Percentiles rank a stretch among this genome's conserved stretches.
These are phyloP conservation scores for Rhizophora apiculata DNA, from an alignment of 345 rosid species.

Conservation along the genomic window DNA sequence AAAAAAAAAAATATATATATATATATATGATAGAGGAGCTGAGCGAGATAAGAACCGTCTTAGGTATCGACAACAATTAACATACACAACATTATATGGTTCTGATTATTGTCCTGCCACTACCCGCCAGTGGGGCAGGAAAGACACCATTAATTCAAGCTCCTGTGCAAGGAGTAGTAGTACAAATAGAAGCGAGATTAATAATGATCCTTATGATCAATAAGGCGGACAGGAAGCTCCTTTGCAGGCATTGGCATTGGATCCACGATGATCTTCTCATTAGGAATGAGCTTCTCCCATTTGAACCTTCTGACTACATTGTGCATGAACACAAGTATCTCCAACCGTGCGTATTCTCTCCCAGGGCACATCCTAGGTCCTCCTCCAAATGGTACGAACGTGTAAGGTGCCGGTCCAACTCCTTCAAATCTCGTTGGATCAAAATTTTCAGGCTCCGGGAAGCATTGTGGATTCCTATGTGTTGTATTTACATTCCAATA, in stretches of 20 bases:
- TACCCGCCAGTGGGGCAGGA: background rate
- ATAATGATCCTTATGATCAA: background rate
- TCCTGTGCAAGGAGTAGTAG: background rate
- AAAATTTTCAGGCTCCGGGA: constrained; percentile 13
- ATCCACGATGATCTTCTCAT: constrained; percentile 19
- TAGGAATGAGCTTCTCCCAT: constrained; percentile 13
- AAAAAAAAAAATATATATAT: too few species aligned
- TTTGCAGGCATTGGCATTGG: constrained; percentile 18
- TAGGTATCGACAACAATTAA: too few species aligned
- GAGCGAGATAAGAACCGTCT: too few species aligned
- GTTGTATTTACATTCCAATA: constrained; percentile 21
- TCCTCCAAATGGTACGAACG: constrained; percentile 22
- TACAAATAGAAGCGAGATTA: background rate
- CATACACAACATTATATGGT: too few species aligned
- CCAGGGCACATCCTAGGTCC: constrained; percentile 23
- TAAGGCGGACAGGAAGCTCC: constrained; percentile 13
- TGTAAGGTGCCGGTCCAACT: constrained; percentile 14
- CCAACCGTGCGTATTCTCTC: constrained; percentile 18
- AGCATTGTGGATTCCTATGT: constrained; percentile 9
- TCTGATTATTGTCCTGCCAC: background rate
- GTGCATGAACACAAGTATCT: constrained; percentile 16
- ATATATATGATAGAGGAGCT: too few species aligned
- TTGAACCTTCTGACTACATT: constrained; percentile 8
- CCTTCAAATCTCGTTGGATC: constrained; percentile 21
- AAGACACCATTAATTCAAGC: too few species aligned